These are phyloP conservation scores for Apiospora phragmitis DNA, from an alignment of 2,329 filamentous ascomycete genomes.

Conservation along the genomic window DNA sequence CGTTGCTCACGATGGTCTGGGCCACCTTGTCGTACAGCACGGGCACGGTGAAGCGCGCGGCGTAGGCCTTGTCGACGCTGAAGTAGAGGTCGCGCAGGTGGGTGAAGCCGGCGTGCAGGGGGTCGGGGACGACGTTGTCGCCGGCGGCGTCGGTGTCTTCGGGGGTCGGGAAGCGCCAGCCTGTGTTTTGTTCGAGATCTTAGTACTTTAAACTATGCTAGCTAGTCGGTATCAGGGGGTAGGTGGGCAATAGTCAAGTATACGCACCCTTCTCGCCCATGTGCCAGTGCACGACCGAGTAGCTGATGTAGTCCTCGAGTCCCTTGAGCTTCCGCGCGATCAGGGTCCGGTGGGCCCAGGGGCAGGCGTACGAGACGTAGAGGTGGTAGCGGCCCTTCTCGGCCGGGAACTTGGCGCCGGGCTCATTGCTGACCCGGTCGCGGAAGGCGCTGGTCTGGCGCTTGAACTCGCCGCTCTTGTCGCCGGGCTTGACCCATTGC, in stretches of 20 bases:
- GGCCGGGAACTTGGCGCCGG: conserved; percentile 73
- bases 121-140: conserved; percentile 65
- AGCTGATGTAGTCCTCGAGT: conserved; percentile 78
- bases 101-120: conserved; percentile 67
- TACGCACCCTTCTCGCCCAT: conserved; percentile 61
- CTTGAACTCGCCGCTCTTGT: conserved; percentile 90
- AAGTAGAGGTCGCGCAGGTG: conserved; percentile 82
- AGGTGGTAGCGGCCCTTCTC: conserved; percentile 93
- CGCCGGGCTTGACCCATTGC: conserved; percentile 77
- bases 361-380: conserved; percentile 92
- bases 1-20: conserved; percentile 83
- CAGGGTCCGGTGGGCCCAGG: conserved; percentile 87
- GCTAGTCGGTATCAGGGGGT: too few relatives aligned
- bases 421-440: conserved; percentile 71
- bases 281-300: conserved; percentile 90
- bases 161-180: conserved; percentile 79
- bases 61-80: conserved; percentile 68
- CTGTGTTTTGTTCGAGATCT: conserved; percentile 45
- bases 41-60: conserved; percentile 83
- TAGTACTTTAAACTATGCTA: too few relatives aligned
- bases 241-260: too few relatives aligned
- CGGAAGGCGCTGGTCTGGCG: conserved; percentile 82
- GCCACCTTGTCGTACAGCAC: conserved; percentile 79
- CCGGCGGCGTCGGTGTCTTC: conserved; percentile 57
- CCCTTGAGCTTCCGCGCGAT: conserved; percentile 91